Evolutionary conservation across 2,329 filamentous ascomycete species (phyloP).

Genomic region (Alternaria tenuissima): DNA sequence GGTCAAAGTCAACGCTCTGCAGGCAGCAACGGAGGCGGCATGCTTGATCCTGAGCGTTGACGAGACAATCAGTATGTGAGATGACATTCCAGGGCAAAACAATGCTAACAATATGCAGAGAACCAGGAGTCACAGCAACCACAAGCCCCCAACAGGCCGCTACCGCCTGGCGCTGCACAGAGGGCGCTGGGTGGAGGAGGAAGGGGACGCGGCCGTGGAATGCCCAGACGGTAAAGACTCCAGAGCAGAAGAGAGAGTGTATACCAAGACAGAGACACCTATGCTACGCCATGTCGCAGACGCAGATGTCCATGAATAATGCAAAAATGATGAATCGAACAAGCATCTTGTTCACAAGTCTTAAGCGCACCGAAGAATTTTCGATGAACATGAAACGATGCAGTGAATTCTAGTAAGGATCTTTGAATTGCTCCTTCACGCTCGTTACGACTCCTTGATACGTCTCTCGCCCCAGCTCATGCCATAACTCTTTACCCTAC

Average conservation of each 20-base stretch:
- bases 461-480: slow-evolving; percentile 45
- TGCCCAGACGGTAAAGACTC: slow-evolving; percentile 76
- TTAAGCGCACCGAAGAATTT: not conserved
- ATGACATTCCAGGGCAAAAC: not conserved
- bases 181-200: slow-evolving; percentile 74
- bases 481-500: slow-evolving; percentile 68
- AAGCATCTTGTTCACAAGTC: not conserved
- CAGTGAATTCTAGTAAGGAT: not conserved
- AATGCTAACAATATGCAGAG: slow-evolving; percentile 54
- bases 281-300: slow-evolving; percentile 21
- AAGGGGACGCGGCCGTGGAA: slow-evolving; percentile 70
- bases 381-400: not conserved
- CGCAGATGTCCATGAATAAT: slow-evolving; percentile 46
- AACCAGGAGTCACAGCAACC: slow-evolving; percentile 92
- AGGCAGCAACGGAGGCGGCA: slow-evolving; percentile 92
- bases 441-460: slow-evolving; percentile 11
- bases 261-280: slow-evolving; percentile 34
- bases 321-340: slow-evolving; percentile 26
- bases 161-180: slow-evolving; percentile 76
- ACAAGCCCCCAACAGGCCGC: slow-evolving; percentile 77
- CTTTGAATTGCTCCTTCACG: not conserved
- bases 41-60: slow-evolving; percentile 96
- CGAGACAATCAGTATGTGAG: slow-evolving; percentile 85
- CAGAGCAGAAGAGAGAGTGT: slow-evolving; percentile 14
- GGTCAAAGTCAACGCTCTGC: slow-evolving; percentile 96